phyloP scores from a whole-genome alignment of 2,329 filamentous ascomycete species.

The Phialophora verrucosa region DNA sequence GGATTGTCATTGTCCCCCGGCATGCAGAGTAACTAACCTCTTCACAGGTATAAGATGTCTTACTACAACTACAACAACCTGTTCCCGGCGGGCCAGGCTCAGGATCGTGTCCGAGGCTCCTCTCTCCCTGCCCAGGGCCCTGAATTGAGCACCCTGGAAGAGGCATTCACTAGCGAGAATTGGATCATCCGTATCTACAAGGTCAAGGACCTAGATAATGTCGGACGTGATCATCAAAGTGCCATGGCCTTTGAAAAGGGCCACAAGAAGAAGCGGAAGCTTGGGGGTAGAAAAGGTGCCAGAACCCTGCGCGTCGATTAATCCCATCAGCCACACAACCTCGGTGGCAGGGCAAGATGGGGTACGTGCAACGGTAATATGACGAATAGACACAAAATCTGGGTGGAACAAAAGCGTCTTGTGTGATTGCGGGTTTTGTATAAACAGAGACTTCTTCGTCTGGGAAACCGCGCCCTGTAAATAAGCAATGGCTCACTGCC shows the following conservation, averaged over 20 bases:
- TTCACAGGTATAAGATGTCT: constrained; percentile 95
- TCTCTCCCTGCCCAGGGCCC: constrained; percentile 84
- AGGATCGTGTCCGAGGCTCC: constrained; percentile 84
- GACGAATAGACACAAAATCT: constrained; percentile 22
- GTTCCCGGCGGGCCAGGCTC: constrained; percentile 88
- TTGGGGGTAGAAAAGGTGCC: constrained; percentile 50
- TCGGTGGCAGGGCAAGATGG: not conserved
- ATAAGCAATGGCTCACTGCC: not conserved
- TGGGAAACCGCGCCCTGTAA: not conserved
- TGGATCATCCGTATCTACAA: constrained; percentile 99
- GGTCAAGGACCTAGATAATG: constrained; percentile 97
- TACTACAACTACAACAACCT: constrained; percentile 96
- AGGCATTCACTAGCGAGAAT: constrained; percentile 98
- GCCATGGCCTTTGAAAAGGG: constrained; percentile 61
- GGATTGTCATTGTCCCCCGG: not conserved
- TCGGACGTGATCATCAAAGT: constrained; percentile 82
- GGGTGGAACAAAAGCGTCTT: constrained; percentile 11
- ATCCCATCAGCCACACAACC: constrained; percentile 4
- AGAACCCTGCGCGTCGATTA: constrained; percentile 53
- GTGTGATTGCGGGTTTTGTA: constrained; percentile 10
- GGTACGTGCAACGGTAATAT: constrained; percentile 1
- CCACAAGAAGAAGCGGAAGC: constrained; percentile 58
- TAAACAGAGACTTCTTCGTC: constrained; percentile 12
- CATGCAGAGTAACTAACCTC: constrained; percentile 36
- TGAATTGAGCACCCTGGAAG: constrained; percentile 85